A percentile compares a stretch with the other conserved stretches of the same genome.
Conservation (phyloP, 208 protist species). For the Leishmania arabica region DNA sequence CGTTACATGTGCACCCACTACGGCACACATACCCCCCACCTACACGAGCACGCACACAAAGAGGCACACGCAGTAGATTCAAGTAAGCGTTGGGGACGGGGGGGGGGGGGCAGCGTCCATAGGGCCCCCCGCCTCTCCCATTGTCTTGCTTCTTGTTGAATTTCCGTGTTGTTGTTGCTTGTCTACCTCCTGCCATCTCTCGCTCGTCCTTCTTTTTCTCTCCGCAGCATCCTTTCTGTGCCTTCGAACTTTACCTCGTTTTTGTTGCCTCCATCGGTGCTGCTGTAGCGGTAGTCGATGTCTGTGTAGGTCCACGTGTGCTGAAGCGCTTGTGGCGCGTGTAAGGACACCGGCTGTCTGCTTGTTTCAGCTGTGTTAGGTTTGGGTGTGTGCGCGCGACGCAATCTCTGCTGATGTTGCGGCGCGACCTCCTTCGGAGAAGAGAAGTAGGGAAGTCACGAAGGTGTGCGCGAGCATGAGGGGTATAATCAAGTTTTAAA, state of each 20-base stretch:
- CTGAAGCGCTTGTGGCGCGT: background rate
- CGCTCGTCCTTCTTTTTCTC: background rate
- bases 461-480: background rate
- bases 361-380: background rate
- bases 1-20: background rate
- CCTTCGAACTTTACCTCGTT: background rate
- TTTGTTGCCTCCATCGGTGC: background rate
- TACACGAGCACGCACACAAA: background rate
- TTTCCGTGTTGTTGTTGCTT: background rate
- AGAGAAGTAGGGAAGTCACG: too few species aligned
- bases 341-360: background rate
- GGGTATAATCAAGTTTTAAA: background rate
- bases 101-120: background rate
- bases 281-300: background rate
- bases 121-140: background rate
- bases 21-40: background rate
- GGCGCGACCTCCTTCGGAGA: background rate
- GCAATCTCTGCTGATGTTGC: background rate
- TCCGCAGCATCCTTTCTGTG: background rate
- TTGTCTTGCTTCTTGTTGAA: background rate
- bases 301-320: background rate
- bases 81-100: background rate
- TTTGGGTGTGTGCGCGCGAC: background rate
- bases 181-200: background rate
- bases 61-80: background rate